Percentiles rank a stretch among this genome's conserved stretches.
Evolutionary conservation across 352 stramenopile species (phyloP).

Genomic region (Phytophthora ramorum): DNA sequence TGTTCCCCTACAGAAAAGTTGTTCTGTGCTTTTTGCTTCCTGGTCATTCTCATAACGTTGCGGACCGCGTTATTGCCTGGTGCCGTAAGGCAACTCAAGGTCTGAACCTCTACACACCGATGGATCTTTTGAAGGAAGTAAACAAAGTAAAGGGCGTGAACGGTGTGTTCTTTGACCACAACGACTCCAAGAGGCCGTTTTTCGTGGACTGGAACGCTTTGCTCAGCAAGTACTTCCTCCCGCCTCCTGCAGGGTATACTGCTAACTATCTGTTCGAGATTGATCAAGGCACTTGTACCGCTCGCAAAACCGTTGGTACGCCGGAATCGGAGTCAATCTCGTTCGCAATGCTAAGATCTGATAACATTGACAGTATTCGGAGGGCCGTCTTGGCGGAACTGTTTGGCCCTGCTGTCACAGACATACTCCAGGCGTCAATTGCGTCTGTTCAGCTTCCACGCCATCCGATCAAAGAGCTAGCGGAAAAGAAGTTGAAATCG

Average conservation of each 20-base stretch:
- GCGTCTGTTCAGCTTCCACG: constrained; percentile 1
- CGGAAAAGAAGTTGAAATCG: constrained; percentile 14
- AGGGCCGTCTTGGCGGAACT: constrained; percentile 2
- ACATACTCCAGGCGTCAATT: constrained; percentile 8
- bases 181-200: neutral
- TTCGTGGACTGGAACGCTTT: constrained; percentile 6
- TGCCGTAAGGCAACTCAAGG: neutral
- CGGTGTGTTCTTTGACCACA: constrained; percentile 15
- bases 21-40: constrained; percentile 7
- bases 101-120: constrained; percentile 8
- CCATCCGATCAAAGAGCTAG: constrained; percentile 2
- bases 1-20: constrained; percentile 12
- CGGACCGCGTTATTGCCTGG: constrained; percentile 15
- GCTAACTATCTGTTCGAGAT: constrained; percentile 20
- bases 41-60: constrained; percentile 11
- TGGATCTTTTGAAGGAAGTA: neutral
- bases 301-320: constrained; percentile 9
- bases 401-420: neutral
- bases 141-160: constrained; percentile 9
- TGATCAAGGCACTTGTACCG: constrained; percentile 10
- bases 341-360: constrained; percentile 16
- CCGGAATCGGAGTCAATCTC: constrained; percentile 4
- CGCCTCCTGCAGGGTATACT: constrained; percentile 12
- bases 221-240: constrained; percentile 10
- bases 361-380: neutral